phyloP scores from a whole-genome alignment of 139 green algal species.

The Chlorella vulgaris region DNA sequence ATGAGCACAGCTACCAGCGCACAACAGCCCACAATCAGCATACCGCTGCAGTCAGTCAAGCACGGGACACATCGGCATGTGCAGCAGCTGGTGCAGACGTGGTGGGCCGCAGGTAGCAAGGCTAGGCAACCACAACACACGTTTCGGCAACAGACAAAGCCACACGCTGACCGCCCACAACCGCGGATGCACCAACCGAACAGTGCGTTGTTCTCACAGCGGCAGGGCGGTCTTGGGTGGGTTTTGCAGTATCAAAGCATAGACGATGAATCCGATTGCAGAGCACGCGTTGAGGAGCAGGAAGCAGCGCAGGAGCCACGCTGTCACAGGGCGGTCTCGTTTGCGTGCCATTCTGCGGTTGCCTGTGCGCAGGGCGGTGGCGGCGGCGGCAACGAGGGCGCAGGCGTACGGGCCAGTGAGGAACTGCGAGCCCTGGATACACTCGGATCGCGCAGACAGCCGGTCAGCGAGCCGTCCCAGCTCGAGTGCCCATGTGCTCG shows the following conservation, averaged over 20 bases:
- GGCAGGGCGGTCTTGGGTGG: slow-evolving; percentile 45
- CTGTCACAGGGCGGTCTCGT: slow-evolving; percentile 8
- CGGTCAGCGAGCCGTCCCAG: background rate
- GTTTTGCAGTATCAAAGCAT: slow-evolving; percentile 43
- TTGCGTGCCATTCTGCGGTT: slow-evolving; percentile 9
- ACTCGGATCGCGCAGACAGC: background rate
- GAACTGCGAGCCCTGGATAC: too few species aligned
- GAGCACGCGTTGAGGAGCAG: slow-evolving; percentile 21
- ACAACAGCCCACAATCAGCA: slow-evolving; percentile 43
- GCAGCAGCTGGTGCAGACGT: background rate
- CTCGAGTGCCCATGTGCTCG: too few species aligned
- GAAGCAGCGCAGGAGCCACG: slow-evolving; percentile 36
- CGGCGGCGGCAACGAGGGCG: background rate
- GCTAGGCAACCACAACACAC: background rate
- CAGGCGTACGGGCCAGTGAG: too few species aligned
- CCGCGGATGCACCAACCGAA: background rate
- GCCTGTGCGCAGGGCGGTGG: background rate
- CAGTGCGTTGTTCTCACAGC: slow-evolving; percentile 33
- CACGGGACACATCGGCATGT: background rate
- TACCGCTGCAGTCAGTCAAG: slow-evolving; percentile 27
- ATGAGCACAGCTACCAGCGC: slow-evolving; percentile 26
- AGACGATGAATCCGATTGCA: slow-evolving; percentile 50
- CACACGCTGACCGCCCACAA: background rate
- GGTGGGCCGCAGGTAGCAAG: background rate
- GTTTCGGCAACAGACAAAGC: background rate